phyloP scores from a whole-genome alignment of 2,329 filamentous ascomycete species.

The Trichophyton benhamiae region DNA sequence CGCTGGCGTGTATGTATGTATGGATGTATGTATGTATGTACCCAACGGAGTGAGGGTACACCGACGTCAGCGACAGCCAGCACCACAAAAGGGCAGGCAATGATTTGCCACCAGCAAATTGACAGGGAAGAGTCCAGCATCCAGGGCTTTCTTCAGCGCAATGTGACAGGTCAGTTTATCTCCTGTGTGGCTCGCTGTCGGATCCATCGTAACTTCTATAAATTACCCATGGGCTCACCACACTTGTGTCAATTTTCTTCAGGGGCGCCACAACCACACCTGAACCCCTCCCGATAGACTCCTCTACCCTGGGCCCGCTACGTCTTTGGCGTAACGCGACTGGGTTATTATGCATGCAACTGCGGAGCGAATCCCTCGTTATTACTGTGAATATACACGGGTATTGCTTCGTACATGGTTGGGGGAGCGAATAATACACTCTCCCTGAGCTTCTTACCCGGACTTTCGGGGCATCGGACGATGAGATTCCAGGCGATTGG shows the following conservation, averaged over 20 bases:
- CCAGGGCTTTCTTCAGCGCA: not conserved
- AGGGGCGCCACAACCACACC: not conserved
- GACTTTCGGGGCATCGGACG: not conserved
- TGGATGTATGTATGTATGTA: not conserved
- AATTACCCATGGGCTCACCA: conserved; percentile 3
- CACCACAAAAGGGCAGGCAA: not conserved
- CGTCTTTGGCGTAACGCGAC: conserved; percentile 3
- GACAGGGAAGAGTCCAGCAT: conserved; percentile 1
- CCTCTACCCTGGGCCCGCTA: not conserved
- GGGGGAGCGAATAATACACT: not conserved
- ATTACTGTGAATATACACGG: not conserved
- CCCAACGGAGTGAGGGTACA: not conserved
- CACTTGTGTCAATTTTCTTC: conserved; percentile 1
- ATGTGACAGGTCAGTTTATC: conserved; percentile 4
- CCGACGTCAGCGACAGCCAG: not conserved
- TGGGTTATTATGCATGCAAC: not conserved
- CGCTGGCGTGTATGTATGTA: not conserved
- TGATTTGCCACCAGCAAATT: not conserved
- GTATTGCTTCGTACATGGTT: not conserved
- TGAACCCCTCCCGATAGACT: not conserved
- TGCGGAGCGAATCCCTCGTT: not conserved
- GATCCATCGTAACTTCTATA: conserved; percentile 1
- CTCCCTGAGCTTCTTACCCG: not conserved
- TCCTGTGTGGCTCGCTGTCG: conserved; percentile 1
- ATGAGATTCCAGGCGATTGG: conserved; percentile 2